Percentiles rank a stretch among this genome's conserved stretches.
Conservation (phyloP, 2,329 filamentous ascomycete species). For the Phaeosphaeriaceae sp. region DNA sequence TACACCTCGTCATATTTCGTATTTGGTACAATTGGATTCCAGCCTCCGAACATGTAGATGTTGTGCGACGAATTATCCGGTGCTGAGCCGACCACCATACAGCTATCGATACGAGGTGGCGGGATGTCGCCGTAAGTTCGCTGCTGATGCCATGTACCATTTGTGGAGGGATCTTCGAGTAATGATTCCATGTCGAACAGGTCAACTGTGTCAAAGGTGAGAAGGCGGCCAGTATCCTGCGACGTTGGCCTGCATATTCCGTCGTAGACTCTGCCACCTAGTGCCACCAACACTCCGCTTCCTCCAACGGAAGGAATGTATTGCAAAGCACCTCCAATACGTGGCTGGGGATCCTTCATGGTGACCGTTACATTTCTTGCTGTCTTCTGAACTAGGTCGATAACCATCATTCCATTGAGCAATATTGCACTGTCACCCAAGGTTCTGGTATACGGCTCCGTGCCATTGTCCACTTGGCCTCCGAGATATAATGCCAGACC, state of each 20-base stretch:
- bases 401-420: conserved; percentile 48
- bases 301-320: conserved; percentile 45
- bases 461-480: conserved; percentile 46
- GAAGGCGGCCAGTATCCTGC: conserved; percentile 15
- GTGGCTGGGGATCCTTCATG: conserved; percentile 35
- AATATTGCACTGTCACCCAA: conserved; percentile 26
- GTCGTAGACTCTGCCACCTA: conserved; percentile 42
- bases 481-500: conserved; percentile 50
- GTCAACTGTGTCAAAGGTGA: conserved; percentile 47
- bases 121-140: conserved; percentile 53
- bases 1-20: conserved; percentile 53
- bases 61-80: conserved; percentile 58
- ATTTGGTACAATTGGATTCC: conserved; percentile 38
- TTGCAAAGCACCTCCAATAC: conserved; percentile 45
- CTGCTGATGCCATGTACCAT: conserved; percentile 55
- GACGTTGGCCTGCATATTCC: conserved; percentile 14
- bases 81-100: conserved; percentile 51
- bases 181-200: conserved; percentile 46
- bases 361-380: conserved; percentile 49
- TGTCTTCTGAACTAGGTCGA: conserved; percentile 46
- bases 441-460: conserved; percentile 17
- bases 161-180: not conserved
- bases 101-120: conserved; percentile 54
- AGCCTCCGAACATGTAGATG: conserved; percentile 59
- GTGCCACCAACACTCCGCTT: conserved; percentile 48